Percentiles rank a stretch among this genome's conserved stretches.
phyloP scores from a whole-genome alignment of 2,329 filamentous ascomycete genomes.

The Colletotrichum kahawae region DNA sequence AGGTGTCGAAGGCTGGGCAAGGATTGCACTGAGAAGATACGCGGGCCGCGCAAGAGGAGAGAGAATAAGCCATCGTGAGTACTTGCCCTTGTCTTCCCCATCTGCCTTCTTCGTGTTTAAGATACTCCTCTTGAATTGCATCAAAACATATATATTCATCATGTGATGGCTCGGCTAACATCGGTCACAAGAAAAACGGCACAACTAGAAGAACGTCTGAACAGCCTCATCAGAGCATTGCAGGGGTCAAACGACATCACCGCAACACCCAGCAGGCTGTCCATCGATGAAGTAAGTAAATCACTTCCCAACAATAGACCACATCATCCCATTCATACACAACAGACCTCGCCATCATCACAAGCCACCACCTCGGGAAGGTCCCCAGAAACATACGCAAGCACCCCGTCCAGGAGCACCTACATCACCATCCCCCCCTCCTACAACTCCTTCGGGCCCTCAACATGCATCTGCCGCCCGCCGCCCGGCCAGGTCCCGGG shows the following conservation, averaged over 20 bases:
- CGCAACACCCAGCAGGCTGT: not conserved
- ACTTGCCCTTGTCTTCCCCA: not conserved
- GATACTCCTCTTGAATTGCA: not conserved
- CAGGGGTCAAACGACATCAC: slow-evolving; percentile 45
- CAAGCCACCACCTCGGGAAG: not conserved
- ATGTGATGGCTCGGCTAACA: not conserved
- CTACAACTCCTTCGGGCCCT: slow-evolving; percentile 52
- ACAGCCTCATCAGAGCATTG: slow-evolving; percentile 53
- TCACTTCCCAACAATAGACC: accelerated
- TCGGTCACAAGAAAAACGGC: slow-evolving; percentile 47
- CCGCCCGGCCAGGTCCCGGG: slow-evolving; percentile 41
- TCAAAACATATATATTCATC: too few relatives aligned
- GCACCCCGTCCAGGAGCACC: not conserved
- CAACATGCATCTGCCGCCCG: slow-evolving; percentile 52
- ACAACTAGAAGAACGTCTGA: slow-evolving; percentile 54
- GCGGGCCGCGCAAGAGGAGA: slow-evolving; percentile 56
- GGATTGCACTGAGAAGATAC: slow-evolving; percentile 50
- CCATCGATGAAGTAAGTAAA: not conserved
- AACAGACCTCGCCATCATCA: not conserved
- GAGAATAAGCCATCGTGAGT: slow-evolving; percentile 55
- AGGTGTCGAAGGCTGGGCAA: slow-evolving; percentile 56
- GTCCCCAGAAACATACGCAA: not conserved
- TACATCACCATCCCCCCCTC: slow-evolving; percentile 40
- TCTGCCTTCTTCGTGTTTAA: accelerated
- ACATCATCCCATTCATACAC: not conserved